Conservation (phyloP, 208 protist genomes). For the Leishmania guyanensis region DNA sequence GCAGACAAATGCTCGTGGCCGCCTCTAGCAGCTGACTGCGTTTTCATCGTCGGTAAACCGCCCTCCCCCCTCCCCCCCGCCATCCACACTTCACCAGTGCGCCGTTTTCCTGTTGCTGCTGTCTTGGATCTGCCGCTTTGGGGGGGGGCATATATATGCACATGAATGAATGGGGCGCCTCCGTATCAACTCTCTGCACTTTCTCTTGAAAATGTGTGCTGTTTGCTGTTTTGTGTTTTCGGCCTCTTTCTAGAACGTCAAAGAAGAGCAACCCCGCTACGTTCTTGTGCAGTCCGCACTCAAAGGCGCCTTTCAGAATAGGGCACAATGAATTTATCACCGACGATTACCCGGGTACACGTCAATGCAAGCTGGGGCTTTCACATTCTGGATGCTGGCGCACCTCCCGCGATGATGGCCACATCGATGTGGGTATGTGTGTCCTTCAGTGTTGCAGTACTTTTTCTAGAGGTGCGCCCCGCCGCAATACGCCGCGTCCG, state of each 20-base stretch:
- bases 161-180: neutral
- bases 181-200: neutral
- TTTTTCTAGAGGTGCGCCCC: conserved; percentile 55
- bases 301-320: neutral
- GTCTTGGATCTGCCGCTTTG: neutral
- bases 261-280: neutral
- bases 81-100: neutral
- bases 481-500: conserved; percentile 14
- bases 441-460: conserved; percentile 29
- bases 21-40: neutral
- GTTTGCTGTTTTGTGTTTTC: neutral
- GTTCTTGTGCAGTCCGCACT: neutral
- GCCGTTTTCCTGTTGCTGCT: neutral
- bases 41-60: neutral
- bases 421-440: conserved; percentile 32
- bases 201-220: neutral
- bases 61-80: neutral
- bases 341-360: neutral
- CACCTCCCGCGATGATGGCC: conserved; percentile 25
- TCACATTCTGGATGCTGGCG: conserved; percentile 40
- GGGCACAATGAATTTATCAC: neutral
- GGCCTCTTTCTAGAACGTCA: neutral
- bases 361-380: conserved; percentile 11
- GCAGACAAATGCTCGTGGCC: neutral
- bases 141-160: neutral